phyloP scores from a whole-genome alignment of 2,329 filamentous ascomycete genomes.

The Myriosclerotinia scirpicola region DNA sequence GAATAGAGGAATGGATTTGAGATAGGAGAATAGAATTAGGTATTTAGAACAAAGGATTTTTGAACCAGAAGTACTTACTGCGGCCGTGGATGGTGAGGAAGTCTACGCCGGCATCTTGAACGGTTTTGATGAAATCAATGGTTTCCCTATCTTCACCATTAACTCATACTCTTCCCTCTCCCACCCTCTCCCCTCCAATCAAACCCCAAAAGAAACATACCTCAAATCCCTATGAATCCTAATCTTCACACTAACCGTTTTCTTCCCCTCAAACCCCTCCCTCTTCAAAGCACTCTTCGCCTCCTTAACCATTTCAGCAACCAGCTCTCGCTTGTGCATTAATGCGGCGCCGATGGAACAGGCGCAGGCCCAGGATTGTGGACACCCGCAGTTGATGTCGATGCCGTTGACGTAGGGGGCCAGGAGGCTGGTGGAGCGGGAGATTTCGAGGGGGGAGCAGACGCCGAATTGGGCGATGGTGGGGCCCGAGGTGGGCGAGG shows the following conservation, averaged over 20 bases:
- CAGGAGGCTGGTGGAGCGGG: conserved; percentile 61
- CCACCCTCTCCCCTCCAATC: neutral
- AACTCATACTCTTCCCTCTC: rapidly evolving
- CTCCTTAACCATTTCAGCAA: conserved; percentile 63
- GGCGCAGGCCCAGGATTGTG: conserved; percentile 70
- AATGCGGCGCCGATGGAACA: conserved; percentile 67
- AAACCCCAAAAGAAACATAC: neutral
- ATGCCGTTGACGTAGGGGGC: conserved; percentile 63
- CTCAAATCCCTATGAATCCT: conserved; percentile 64
- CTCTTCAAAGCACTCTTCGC: conserved; percentile 52
- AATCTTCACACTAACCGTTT: conserved; percentile 67
- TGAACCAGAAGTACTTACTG: no score
- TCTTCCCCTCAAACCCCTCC: conserved; percentile 53
- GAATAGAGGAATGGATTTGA: no score
- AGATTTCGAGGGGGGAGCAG: conserved; percentile 60
- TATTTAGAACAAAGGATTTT: no score
- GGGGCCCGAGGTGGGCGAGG: conserved; percentile 55
- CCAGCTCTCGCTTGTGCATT: conserved; percentile 63
- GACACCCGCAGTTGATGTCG: conserved; percentile 72
- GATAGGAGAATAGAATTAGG: no score
- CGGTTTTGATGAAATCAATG: conserved; percentile 61
- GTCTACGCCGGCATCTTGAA: conserved; percentile 60
- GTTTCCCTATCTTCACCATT: conserved; percentile 38
- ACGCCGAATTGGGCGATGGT: conserved; percentile 69
- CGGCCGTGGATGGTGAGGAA: conserved; percentile 71